Conservation (phyloP, 805 yeast genomes). For the Candida peoriensis region DNA sequence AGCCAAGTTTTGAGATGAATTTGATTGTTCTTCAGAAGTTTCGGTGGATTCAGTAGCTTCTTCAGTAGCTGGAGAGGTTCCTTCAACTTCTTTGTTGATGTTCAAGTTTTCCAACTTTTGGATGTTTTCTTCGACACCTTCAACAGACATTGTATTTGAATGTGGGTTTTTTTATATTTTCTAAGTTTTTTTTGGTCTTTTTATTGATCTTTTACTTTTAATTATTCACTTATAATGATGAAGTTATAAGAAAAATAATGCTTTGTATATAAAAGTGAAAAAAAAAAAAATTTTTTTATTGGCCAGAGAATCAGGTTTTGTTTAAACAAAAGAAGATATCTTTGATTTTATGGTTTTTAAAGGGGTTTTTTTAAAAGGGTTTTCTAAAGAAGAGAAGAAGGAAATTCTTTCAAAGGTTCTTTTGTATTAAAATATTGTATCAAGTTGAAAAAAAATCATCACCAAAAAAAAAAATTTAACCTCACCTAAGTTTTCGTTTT, state of each 20-base stretch:
- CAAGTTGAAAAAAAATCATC: too few species aligned
- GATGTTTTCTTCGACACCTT: constrained; percentile 38
- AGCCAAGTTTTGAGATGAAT: constrained; percentile 36
- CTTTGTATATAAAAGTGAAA: background rate
- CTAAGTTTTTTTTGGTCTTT: constrained; percentile 21
- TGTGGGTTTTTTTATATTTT: constrained; percentile 13
- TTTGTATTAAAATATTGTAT: too few species aligned
- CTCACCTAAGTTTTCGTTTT: too few species aligned
- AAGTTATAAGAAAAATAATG: constrained; percentile 2
- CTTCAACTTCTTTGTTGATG: constrained; percentile 27
- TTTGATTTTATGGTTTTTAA: too few species aligned
- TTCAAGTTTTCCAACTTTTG: constrained; percentile 43
- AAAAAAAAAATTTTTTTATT: too few species aligned
- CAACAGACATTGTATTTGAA: constrained; percentile 35
- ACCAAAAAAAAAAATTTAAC: too few species aligned
- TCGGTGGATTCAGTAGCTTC: constrained; percentile 23
- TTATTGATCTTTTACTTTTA: constrained; percentile 7
- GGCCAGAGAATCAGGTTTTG: too few species aligned
- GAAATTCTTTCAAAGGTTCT: too few species aligned
- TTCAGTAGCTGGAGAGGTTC: constrained; percentile 26
- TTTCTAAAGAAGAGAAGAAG: too few species aligned
- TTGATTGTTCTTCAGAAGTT: constrained; percentile 24
- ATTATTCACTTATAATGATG: constrained; percentile 3
- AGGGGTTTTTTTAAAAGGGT: too few species aligned
- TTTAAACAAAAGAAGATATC: background rate